Conservation (phyloP, 805 yeast species). For the Monosporozyma solicola region DNA sequence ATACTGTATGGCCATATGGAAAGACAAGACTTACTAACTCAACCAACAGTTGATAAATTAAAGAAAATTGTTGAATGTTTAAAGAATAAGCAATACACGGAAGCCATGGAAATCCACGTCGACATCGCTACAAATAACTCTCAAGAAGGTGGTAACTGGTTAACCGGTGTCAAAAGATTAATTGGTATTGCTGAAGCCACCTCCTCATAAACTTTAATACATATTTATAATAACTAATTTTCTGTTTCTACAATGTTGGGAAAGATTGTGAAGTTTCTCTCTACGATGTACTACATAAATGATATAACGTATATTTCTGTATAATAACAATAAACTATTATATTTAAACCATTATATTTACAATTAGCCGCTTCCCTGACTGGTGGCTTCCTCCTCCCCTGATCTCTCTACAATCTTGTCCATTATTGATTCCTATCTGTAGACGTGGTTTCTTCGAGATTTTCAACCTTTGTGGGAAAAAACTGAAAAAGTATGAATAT, state of each 20-base stretch:
- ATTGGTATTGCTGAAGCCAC: slow-evolving; percentile 61
- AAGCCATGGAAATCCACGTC: slow-evolving; percentile 48
- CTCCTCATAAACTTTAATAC: neutral
- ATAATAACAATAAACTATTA: neutral
- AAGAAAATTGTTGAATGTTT: slow-evolving; percentile 43
- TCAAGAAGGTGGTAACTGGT: slow-evolving; percentile 84
- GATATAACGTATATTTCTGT: neutral
- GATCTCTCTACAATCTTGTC: neutral
- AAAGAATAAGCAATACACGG: slow-evolving; percentile 42
- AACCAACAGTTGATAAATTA: slow-evolving; percentile 47
- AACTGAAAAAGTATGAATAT: neutral
- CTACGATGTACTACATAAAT: neutral
- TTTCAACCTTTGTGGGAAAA: neutral
- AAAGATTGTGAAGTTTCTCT: neutral
- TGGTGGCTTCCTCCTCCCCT: neutral
- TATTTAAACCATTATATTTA: neutral
- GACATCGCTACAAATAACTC: slow-evolving; percentile 56
- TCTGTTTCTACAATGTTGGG: neutral
- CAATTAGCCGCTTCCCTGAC: neutral
- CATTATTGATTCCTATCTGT: neutral
- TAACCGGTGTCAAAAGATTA: slow-evolving; percentile 81
- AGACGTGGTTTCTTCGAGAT: neutral
- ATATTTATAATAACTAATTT: neutral
- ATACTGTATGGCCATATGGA: slow-evolving; percentile 72
- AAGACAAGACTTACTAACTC: slow-evolving; percentile 55